Conservation (phyloP, 805 yeast species). For the Nakazawaea anatomiae region DNA sequence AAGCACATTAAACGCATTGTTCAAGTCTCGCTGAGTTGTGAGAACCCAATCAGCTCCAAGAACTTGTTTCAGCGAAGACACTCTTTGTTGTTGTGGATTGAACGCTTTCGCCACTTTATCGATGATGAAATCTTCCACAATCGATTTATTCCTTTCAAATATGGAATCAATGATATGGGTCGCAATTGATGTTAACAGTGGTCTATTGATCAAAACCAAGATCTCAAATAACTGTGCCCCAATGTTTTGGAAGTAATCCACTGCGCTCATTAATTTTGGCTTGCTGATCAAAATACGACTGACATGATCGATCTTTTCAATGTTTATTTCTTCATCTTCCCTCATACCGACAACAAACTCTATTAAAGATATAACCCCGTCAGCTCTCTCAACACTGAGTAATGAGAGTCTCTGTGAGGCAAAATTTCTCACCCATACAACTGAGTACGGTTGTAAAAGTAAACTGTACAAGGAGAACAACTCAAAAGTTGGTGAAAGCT, state of each 20-base stretch:
- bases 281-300: slow-evolving; percentile 56
- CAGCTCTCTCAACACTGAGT: slow-evolving; percentile 48
- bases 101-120: slow-evolving; percentile 40
- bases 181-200: slow-evolving; percentile 51
- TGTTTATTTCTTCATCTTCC: slow-evolving; percentile 61
- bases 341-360: slow-evolving; percentile 76
- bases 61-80: too few relatives aligned
- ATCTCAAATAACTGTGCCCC: slow-evolving; percentile 60
- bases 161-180: slow-evolving; percentile 48
- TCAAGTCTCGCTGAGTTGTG: slow-evolving; percentile 43
- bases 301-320: slow-evolving; percentile 62
- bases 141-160: slow-evolving; percentile 41
- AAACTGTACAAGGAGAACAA: slow-evolving; percentile 56
- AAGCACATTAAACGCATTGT: slow-evolving; percentile 61
- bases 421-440: slow-evolving; percentile 38
- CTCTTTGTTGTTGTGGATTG: slow-evolving; percentile 23
- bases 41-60: slow-evolving; percentile 16
- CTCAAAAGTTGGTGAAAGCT: slow-evolving; percentile 58
- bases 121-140: slow-evolving; percentile 56
- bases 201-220: slow-evolving; percentile 54
- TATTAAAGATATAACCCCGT: slow-evolving; percentile 66
- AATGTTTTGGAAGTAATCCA: slow-evolving; percentile 49
- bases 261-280: slow-evolving; percentile 45
- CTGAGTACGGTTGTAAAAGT: slow-evolving; percentile 43
- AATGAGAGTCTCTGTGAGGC: slow-evolving; percentile 45